phyloP scores from a whole-genome alignment of 208 protist genomes.

The Blastocrithidia nonstop region DNA sequence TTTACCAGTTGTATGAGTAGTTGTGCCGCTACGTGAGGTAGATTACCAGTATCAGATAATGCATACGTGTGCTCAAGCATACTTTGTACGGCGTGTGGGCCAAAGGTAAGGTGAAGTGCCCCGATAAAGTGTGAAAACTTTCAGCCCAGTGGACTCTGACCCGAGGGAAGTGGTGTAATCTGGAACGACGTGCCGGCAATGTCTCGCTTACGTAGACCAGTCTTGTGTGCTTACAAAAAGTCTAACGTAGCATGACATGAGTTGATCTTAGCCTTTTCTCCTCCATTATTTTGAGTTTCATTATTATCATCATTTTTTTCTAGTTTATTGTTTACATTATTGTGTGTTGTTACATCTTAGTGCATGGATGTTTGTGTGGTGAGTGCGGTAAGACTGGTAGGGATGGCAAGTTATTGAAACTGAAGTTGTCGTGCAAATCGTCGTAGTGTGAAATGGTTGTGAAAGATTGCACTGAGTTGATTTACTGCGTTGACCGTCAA shows the following conservation, averaged over 20 bases:
- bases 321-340: neutral
- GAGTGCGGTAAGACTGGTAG: conserved; percentile 1
- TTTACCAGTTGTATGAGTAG: conserved; percentile 35
- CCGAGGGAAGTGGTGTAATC: conserved; percentile 24
- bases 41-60: conserved; percentile 6
- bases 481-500: conserved; percentile 32
- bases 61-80: conserved; percentile 29
- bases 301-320: conserved; percentile 1
- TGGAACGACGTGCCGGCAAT: conserved; percentile 60
- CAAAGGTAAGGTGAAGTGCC: conserved; percentile 33
- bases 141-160: conserved; percentile 68
- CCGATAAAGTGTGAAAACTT: conserved; percentile 77
- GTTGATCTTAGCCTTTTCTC: too few relatives aligned
- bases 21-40: conserved; percentile 16
- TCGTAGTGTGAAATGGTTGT: conserved; percentile 63
- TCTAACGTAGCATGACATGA: conserved; percentile 7
- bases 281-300: neutral
- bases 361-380: neutral
- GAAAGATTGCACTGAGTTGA: conserved; percentile 55
- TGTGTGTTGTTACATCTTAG: neutral
- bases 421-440: conserved; percentile 55
- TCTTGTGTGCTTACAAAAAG: conserved; percentile 28
- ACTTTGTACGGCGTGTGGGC: conserved; percentile 4
- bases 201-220: conserved; percentile 17
- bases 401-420: conserved; percentile 44